A percentile compares a stretch with the other conserved stretches of the same genome.
Evolutionary conservation across 805 yeast genomes (phyloP).

Genomic region (Candida boidinii): DNA sequence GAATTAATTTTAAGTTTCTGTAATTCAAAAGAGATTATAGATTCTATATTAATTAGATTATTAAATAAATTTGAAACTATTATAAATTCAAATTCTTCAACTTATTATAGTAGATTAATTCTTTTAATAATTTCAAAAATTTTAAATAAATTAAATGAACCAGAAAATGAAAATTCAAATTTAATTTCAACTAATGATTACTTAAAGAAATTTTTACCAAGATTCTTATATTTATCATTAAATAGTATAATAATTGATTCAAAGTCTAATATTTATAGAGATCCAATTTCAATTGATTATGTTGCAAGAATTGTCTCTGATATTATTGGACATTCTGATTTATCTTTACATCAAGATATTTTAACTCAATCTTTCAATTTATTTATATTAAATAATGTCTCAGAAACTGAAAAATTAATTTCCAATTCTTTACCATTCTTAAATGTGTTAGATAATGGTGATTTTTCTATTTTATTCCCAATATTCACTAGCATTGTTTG

Average conservation of each 20-base stretch:
- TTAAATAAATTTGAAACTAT: slow-evolving; percentile 27
- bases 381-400: slow-evolving; percentile 24
- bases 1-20: slow-evolving; percentile 29
- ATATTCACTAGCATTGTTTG: slow-evolving; percentile 39
- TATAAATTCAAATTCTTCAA: slow-evolving; percentile 5
- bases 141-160: slow-evolving; percentile 8
- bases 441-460: slow-evolving; percentile 15
- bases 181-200: slow-evolving; percentile 23
- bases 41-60: slow-evolving; percentile 33
- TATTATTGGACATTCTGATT: slow-evolving; percentile 30
- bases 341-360: slow-evolving; percentile 36
- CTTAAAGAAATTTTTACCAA: slow-evolving; percentile 34
- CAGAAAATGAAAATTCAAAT: slow-evolving; percentile 1
- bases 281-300: slow-evolving; percentile 26
- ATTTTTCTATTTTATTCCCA: slow-evolving; percentile 29
- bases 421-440: slow-evolving; percentile 10
- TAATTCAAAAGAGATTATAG: slow-evolving; percentile 34
- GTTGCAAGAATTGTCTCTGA: slow-evolving; percentile 33
- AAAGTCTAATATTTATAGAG: slow-evolving; percentile 9
- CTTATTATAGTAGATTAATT: slow-evolving; percentile 17
- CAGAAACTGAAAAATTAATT: slow-evolving; percentile 6
- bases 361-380: slow-evolving; percentile 27
- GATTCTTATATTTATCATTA: slow-evolving; percentile 20
- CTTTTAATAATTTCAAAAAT: slow-evolving; percentile 13
- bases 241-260: slow-evolving; percentile 4